A percentile compares a stretch with the other conserved stretches of the same genome.
Evolutionary conservation across 2,329 filamentous ascomycete genomes (phyloP).

Genomic region (Pseudocercospora pini-densiflorae): DNA sequence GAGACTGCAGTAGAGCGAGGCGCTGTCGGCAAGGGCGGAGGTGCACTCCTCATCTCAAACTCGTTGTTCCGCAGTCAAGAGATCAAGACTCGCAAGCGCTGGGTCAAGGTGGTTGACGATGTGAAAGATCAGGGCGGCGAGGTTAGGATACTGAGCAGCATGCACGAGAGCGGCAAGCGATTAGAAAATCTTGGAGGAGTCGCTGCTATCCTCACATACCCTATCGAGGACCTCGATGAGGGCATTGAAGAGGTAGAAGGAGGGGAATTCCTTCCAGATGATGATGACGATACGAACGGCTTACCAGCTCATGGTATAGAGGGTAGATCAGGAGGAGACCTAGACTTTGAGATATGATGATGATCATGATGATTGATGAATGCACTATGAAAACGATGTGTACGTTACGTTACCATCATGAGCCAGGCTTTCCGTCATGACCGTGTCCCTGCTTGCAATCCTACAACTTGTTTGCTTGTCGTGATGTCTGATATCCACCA

Average conservation of each 20-base stretch:
- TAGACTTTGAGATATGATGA: constrained; percentile 30
- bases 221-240: constrained; percentile 81
- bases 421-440: background rate
- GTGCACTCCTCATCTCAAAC: constrained; percentile 84
- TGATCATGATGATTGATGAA: constrained; percentile 11
- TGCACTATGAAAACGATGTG: background rate
- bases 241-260: constrained; percentile 30
- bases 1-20: constrained; percentile 82
- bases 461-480: too few species aligned
- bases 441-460: too few species aligned
- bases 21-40: constrained; percentile 84
- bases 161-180: constrained; percentile 90
- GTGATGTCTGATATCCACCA: too few species aligned
- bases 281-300: constrained; percentile 14
- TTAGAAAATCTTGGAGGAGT: constrained; percentile 84
- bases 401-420: too few species aligned
- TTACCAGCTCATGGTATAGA: constrained; percentile 26
- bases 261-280: constrained; percentile 28
- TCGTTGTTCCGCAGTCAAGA: constrained; percentile 83
- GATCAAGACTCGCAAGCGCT: constrained; percentile 74
- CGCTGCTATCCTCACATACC: constrained; percentile 88
- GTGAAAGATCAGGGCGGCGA: constrained; percentile 86
- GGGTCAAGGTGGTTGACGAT: constrained; percentile 83
- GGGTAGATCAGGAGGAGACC: constrained; percentile 25
- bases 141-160: constrained; percentile 84